These are phyloP conservation scores for Ochetophila trinervis DNA, from an alignment of 306 rosid species.

Conservation along the genomic window DNA sequence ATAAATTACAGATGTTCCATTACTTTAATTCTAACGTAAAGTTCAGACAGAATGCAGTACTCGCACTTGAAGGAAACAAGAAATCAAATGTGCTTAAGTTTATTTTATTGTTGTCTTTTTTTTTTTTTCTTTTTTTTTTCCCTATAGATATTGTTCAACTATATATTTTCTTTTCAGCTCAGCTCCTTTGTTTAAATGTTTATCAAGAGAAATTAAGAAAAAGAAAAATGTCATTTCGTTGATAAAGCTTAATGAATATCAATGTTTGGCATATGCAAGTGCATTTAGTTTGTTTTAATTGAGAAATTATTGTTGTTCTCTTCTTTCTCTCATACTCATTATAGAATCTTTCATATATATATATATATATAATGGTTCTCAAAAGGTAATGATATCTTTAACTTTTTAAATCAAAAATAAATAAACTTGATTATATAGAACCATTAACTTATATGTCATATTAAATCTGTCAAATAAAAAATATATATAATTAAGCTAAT, in stretches of 20 bases:
- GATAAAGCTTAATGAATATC: no score
- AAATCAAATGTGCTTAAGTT: slow-evolving; percentile 15
- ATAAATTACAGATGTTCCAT: neutral
- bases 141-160: neutral
- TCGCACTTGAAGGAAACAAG: neutral
- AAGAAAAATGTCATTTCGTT: neutral
- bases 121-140: neutral
- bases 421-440: no score
- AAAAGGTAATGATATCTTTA: neutral
- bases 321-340: no score
- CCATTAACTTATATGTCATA: no score
- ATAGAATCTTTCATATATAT: no score
- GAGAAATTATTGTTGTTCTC: no score
- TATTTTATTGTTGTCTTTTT: no score
- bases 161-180: neutral
- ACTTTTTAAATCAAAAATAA: no score
- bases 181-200: slow-evolving; percentile 3
- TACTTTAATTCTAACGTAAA: neutral
- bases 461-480: no score
- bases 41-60: slow-evolving; percentile 5
- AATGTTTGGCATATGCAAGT: neutral
- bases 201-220: neutral
- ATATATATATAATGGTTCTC: no score
- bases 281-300: no score
- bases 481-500: no score